Base-by-base conservation (phyloP, 2,329 filamentous ascomycete genomes). In the Calonectria henricotiae region DNA sequence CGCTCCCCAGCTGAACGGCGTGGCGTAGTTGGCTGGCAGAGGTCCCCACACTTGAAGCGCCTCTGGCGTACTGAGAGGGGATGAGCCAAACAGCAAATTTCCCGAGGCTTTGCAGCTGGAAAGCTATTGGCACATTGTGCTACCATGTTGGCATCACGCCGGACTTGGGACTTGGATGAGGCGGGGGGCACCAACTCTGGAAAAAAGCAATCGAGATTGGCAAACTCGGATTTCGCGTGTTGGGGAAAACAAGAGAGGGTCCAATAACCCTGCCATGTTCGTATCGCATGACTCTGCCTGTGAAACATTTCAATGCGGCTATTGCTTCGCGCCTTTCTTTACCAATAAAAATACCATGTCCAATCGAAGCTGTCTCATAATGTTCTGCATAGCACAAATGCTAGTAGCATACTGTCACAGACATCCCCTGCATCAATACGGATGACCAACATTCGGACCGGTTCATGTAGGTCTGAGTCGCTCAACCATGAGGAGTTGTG, bases 1-100 rank as follows among this genome's bases (percentile, higher is more conserved):
- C 51, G 51, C 51, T 8, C 6, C 12, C 32, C 12, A 41, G 51
- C 51, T 58, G 51, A 58, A 58, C 51, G 51, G 51, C 17, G 51
- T 58, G 51, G 51, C 51, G 51, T 20, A 15, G 11, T 37, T 35
- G n/a, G 51, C n/a, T 35, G 11, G n/a, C 2, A 25, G n/a, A 46
- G 43, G 8, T 46, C 20, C n/a, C 15, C 43, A 20, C 51, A 2
- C 51, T 39, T 37, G 7, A n/a, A 39, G 20, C 51, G 51, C 51
- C 51, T 39, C 51, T 58, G 32, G 39, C 51, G 51, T 13, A 58
- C 9, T 20, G 20, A 20, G 15, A 9, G 37, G 23, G 37, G 51
- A 58, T 32, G 32, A 23, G 20, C 32, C 20, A 20, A 58, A 58
- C 20, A 32, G 51, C 51, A 39, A 39, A 58, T 58, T 58, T 58